Conservation (phyloP, 441 rosid genomes). For the Euphorbia schlechtendalii region DNA sequence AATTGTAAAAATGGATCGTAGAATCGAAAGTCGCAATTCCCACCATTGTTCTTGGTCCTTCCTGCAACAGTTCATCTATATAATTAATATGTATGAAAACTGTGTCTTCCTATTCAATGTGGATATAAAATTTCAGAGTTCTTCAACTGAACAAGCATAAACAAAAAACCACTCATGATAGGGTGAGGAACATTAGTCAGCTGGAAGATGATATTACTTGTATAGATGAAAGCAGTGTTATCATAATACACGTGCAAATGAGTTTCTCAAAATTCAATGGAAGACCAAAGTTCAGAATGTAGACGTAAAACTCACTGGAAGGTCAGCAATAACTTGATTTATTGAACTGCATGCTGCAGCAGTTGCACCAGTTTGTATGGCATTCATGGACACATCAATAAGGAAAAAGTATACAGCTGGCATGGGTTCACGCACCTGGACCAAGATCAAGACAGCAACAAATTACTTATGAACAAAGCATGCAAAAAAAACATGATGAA, state of each 20-base stretch:
- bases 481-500: not conserved
- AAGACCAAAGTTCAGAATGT: conserved; percentile 9
- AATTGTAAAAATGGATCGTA: conserved; percentile 73
- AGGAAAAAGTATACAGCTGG: conserved; percentile 88
- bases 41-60: conserved; percentile 78
- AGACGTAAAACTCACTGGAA: conserved; percentile 63
- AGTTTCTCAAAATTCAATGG: not conserved
- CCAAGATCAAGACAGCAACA: conserved; percentile 13
- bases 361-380: conserved; percentile 88
- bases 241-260: not conserved
- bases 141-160: conserved; percentile 1
- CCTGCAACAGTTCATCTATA: conserved; percentile 36
- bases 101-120: not conserved
- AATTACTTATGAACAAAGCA: conserved; percentile 9
- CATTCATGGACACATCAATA: conserved; percentile 88
- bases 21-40: conserved; percentile 88
- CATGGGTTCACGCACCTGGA: conserved; percentile 95
- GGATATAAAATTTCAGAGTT: not conserved
- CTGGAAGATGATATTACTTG: not conserved
- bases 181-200: not conserved
- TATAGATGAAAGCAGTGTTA: not conserved
- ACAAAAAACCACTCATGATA: conserved; percentile 6
- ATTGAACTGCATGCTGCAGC: conserved; percentile 96
- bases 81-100: conserved; percentile 3
- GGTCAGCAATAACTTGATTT: conserved; percentile 78